Percentiles rank a stretch among this genome's conserved stretches.
Evolutionary conservation across 192 early-diverging fungal species (phyloP).

Genomic region (Entomortierella parvispora): DNA sequence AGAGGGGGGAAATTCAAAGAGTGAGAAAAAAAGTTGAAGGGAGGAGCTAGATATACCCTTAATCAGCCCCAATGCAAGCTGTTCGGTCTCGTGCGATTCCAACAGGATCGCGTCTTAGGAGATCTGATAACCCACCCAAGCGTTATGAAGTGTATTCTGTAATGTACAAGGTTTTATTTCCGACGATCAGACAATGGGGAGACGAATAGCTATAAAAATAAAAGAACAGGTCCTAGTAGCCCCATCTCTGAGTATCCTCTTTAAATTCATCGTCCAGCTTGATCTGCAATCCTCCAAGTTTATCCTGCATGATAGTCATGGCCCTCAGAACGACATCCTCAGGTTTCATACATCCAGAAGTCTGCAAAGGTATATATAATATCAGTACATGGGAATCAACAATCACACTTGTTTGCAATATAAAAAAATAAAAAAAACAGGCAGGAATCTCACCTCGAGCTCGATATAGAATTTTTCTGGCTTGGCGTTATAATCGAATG

Average conservation of each 20-base stretch:
- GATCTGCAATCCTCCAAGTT: conserved; percentile 76
- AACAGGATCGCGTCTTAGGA: no score
- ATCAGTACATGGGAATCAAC: not conserved
- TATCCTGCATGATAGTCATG: conserved; percentile 77
- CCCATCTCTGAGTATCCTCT: conserved; percentile 50
- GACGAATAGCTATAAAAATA: no score
- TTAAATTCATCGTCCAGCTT: conserved; percentile 50
- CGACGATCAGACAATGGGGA: no score
- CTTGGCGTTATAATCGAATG: conserved; percentile 85
- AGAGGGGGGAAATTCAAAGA: no score
- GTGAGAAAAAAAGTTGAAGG: no score
- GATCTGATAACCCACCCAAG: no score
- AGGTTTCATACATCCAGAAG: conserved; percentile 79
- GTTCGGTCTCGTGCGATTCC: no score
- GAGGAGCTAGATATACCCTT: no score
- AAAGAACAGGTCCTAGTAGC: no score
- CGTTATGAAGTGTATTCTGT: no score
- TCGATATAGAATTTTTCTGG: conserved; percentile 83
- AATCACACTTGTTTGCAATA: not conserved
- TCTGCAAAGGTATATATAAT: conserved; percentile 41
- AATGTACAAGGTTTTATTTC: no score
- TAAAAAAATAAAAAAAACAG: conserved; percentile 7
- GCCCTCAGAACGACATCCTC: conserved; percentile 76
- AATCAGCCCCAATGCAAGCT: no score
- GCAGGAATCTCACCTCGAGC: conserved; percentile 63